A percentile compares a stretch with the other conserved stretches of the same genome.
Conservation (phyloP, 1,284 basidiomycete species). For the Ganoderma resinaceum region DNA sequence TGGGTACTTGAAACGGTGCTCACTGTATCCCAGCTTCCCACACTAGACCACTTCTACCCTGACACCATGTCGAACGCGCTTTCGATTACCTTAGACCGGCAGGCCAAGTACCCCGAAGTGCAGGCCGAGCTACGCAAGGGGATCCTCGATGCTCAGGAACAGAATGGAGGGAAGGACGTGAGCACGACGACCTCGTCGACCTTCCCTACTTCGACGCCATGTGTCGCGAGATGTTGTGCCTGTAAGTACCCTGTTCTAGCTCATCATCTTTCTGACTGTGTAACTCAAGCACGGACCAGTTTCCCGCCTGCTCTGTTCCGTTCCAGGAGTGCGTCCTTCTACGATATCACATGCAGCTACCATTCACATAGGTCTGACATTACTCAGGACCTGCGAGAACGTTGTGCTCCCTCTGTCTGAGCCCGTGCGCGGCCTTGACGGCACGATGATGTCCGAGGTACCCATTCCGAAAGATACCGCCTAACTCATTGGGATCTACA, state of each 20-base stretch:
- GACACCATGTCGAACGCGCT: slow-evolving; percentile 40
- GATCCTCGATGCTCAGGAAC: slow-evolving; percentile 30
- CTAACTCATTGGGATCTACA: slow-evolving; percentile 25
- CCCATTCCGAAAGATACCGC: slow-evolving; percentile 24
- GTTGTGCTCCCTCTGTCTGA: slow-evolving; percentile 25
- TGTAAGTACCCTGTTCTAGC: slow-evolving; percentile 19
- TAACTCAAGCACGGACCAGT: background rate
- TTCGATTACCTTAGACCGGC: slow-evolving; percentile 35
- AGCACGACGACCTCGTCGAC: slow-evolving; percentile 38
- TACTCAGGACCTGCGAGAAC: slow-evolving; percentile 20
- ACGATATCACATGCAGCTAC: too few species aligned
- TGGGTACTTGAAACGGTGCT: too few species aligned
- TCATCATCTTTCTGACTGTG: background rate
- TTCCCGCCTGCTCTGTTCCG: too few species aligned
- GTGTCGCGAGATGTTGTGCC: slow-evolving; percentile 40
- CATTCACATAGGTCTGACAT: slow-evolving; percentile 3
- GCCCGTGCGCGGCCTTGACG: slow-evolving; percentile 24
- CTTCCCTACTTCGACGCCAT: slow-evolving; percentile 44
- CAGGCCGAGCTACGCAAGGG: slow-evolving; percentile 37
- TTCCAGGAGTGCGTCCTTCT: too few species aligned
- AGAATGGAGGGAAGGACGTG: slow-evolving; percentile 35
- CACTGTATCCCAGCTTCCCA: too few species aligned
- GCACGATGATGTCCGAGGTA: slow-evolving; percentile 26
- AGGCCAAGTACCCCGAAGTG: slow-evolving; percentile 28
- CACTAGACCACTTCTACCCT: too few species aligned